These are phyloP conservation scores for Balansia obtecta DNA, from an alignment of 2,329 filamentous ascomycete genomes.

Conservation along the genomic window DNA sequence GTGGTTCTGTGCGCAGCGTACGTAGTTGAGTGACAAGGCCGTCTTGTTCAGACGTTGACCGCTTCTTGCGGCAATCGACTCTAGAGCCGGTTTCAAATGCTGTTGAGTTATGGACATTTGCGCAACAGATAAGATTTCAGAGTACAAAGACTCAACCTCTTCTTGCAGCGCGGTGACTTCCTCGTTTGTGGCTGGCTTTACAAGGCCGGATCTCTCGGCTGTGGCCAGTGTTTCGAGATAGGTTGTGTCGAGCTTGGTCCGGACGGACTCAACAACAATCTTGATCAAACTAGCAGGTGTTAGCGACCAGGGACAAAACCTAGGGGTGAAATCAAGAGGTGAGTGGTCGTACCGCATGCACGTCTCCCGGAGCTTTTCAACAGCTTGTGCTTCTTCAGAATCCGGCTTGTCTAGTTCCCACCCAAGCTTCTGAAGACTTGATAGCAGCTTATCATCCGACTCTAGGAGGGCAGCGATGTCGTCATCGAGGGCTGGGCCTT, in stretches of 20 bases:
- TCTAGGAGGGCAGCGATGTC: conserved; percentile 37
- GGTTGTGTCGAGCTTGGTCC: conserved; percentile 41
- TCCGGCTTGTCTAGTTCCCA: conserved; percentile 43
- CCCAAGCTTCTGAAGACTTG: conserved; percentile 53
- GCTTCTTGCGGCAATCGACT: conserved; percentile 29
- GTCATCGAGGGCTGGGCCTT: conserved; percentile 34
- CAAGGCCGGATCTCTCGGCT: conserved; percentile 16
- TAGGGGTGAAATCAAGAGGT: too few species aligned
- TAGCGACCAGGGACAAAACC: neutral
- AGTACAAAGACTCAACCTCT: conserved; percentile 56
- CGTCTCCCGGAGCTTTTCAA: conserved; percentile 45
- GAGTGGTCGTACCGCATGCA: conserved; percentile 34
- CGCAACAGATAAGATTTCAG: conserved; percentile 56
- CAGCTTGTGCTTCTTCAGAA: conserved; percentile 36
- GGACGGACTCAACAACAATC: conserved; percentile 40
- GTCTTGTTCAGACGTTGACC: conserved; percentile 32
- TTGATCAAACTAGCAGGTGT: conserved; percentile 35
- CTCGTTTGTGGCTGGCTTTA: conserved; percentile 16
- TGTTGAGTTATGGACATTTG: conserved; percentile 61
- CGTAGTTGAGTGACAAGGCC: conserved; percentile 36
- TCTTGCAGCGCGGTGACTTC: conserved; percentile 42
- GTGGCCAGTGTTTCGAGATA: conserved; percentile 35
- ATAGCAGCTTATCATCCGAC: conserved; percentile 53
- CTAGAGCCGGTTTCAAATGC: conserved; percentile 47
- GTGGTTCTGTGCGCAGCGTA: conserved; percentile 17